Conservation (phyloP, 495 filamentous ascomycete species). For the Talaromyces thailandensis region DNA sequence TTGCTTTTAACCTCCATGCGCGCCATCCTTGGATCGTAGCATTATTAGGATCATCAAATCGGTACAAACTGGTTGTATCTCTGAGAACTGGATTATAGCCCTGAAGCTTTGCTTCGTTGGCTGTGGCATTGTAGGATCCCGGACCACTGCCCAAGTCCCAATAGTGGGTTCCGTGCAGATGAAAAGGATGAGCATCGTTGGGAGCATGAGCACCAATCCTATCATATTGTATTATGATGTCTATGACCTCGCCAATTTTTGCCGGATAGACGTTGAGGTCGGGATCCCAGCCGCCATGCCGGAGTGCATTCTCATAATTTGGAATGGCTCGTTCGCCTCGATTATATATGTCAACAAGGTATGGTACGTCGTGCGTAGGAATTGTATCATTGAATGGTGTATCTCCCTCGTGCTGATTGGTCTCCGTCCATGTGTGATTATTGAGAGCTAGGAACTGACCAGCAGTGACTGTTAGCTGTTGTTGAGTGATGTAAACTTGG, state of each 20-base stretch:
- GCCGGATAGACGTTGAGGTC: constrained; percentile 40
- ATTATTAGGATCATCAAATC: constrained; percentile 23
- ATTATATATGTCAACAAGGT: constrained; percentile 48
- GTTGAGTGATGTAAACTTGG: constrained; percentile 33
- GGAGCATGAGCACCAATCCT: constrained; percentile 27
- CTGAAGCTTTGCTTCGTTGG: constrained; percentile 41
- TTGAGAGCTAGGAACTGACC: constrained; percentile 35
- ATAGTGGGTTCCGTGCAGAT: constrained; percentile 48
- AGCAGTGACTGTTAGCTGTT: constrained; percentile 31
- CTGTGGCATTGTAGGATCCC: constrained; percentile 42
- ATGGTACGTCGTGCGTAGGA: constrained; percentile 22
- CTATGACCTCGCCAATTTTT: constrained; percentile 50
- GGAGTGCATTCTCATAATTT: constrained; percentile 19
- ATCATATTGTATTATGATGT: constrained; percentile 49
- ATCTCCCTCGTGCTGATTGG: constrained; percentile 10
- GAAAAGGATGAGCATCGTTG: constrained; percentile 53
- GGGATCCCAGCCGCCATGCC: constrained; percentile 42
- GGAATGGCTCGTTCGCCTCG: constrained; percentile 30
- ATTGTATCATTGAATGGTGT: constrained; percentile 1
- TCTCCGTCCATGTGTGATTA: constrained; percentile 41
- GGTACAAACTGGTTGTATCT: constrained; percentile 49
- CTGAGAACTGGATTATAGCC: constrained; percentile 34
- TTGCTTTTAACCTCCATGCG: constrained; percentile 46
- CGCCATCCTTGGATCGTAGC: constrained; percentile 38
- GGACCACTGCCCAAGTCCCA: constrained; percentile 51